Conservation (phyloP, 495 filamentous ascomycete species). For the Bryoglossum gracile region DNA sequence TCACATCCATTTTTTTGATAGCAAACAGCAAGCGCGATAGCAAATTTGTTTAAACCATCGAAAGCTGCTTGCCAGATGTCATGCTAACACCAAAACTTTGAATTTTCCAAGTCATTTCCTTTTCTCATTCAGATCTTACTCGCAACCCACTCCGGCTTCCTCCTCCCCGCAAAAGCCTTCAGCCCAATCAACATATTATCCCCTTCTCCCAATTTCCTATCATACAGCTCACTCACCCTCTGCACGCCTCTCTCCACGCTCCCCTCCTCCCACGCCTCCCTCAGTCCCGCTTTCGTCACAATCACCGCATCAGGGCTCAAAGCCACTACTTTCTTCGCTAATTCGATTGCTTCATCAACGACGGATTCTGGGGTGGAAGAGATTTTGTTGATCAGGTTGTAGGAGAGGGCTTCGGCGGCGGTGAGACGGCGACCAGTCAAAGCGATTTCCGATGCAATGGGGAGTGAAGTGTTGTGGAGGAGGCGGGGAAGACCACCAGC, state of each 20-base stretch:
- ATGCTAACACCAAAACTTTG: too few relatives aligned
- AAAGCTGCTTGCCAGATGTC: too few relatives aligned
- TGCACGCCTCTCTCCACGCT: constrained; percentile 59
- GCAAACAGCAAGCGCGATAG: too few relatives aligned
- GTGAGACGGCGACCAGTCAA: constrained; percentile 56
- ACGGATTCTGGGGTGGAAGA: constrained; percentile 38
- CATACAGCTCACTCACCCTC: constrained; percentile 48
- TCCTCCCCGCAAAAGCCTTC: constrained; percentile 59
- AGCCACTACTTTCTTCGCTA: constrained; percentile 46
- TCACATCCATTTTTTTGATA: too few relatives aligned
- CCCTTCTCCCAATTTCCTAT: constrained; percentile 41
- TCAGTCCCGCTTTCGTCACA: constrained; percentile 58
- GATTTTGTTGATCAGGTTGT: constrained; percentile 72
- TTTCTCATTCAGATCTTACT: constrained; percentile 21
- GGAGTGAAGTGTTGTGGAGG: constrained; percentile 57
- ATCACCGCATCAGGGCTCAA: constrained; percentile 72
- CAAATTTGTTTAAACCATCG: too few relatives aligned
- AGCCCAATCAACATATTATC: constrained; percentile 63
- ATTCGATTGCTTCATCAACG: constrained; percentile 44
- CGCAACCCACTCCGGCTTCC: constrained; percentile 49
- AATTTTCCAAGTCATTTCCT: not conserved
- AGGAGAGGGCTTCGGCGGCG: constrained; percentile 56
- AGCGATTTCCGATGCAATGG: constrained; percentile 69
- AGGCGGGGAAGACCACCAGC: constrained; percentile 70
- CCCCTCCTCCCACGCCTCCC: constrained; percentile 51